Conservation (phyloP, 2,329 filamentous ascomycete genomes). For the Lojkania enalia region DNA sequence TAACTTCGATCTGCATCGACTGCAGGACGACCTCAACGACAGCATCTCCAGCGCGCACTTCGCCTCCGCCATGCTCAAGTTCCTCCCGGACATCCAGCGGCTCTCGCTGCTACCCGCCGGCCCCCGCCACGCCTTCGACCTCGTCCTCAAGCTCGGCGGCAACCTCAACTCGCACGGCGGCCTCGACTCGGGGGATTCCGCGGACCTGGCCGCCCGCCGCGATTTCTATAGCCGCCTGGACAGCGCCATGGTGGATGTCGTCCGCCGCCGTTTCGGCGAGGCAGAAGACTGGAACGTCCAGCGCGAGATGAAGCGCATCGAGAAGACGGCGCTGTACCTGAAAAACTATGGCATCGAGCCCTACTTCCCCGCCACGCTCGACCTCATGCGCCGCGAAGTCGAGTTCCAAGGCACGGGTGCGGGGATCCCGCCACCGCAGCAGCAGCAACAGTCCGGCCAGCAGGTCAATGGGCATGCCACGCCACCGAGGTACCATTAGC, state of each 20-base stretch:
- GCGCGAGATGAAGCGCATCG: slow-evolving; percentile 58
- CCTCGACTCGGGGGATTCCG: slow-evolving; percentile 53
- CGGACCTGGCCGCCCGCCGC: slow-evolving; percentile 53
- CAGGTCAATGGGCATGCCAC: slow-evolving; percentile 31
- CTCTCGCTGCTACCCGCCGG: slow-evolving; percentile 53
- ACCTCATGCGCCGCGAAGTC: slow-evolving; percentile 52
- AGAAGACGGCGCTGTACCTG: slow-evolving; percentile 58
- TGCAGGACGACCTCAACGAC: slow-evolving; percentile 60
- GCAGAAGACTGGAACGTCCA: slow-evolving; percentile 56
- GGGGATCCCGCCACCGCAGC: slow-evolving; percentile 12
- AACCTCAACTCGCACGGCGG: slow-evolving; percentile 60
- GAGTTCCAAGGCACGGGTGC: slow-evolving; percentile 29
- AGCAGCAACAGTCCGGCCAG: slow-evolving; percentile 19
- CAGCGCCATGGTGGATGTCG: slow-evolving; percentile 56
- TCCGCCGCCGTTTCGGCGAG: slow-evolving; percentile 55
- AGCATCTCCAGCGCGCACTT: slow-evolving; percentile 57
- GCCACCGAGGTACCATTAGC: slow-evolving; percentile 45
- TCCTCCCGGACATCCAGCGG: slow-evolving; percentile 57
- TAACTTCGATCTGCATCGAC: slow-evolving; percentile 60
- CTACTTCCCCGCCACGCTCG: slow-evolving; percentile 57
- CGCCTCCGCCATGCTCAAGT: slow-evolving; percentile 58
- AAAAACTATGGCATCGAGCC: slow-evolving; percentile 57
- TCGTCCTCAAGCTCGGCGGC: slow-evolving; percentile 59
- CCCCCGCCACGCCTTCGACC: slow-evolving; percentile 56
- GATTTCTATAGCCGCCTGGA: slow-evolving; percentile 56